A percentile compares a stretch with the other conserved stretches of the same genome.
Evolutionary conservation across 768 basidiomycete genomes (phyloP).

Genomic region (Pleurotus cornucopiae): DNA sequence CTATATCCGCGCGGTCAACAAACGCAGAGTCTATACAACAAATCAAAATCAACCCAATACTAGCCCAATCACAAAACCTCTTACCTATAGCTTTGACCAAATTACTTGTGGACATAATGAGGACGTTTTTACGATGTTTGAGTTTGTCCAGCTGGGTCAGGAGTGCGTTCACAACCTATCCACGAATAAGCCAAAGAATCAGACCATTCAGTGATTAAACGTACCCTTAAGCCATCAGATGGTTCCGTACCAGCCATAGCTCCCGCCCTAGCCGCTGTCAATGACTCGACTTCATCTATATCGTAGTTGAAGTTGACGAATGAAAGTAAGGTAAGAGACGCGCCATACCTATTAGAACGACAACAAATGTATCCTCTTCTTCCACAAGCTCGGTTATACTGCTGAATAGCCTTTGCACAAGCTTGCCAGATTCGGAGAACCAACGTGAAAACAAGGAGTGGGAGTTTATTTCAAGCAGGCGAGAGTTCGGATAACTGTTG

Average conservation of each 20-base stretch:
- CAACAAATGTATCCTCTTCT: conserved; percentile 86
- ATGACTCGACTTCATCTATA: conserved; percentile 91
- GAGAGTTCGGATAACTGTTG: conserved; percentile 76
- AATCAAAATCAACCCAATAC: not conserved
- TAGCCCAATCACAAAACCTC: conserved; percentile 10
- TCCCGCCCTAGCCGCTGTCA: conserved; percentile 92
- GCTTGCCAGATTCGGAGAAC: conserved; percentile 99
- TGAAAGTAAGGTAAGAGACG: not conserved
- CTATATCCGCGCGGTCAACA: conserved; percentile 94
- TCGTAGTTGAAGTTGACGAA: no score
- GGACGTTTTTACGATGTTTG: conserved; percentile 87
- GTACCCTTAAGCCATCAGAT: conserved; percentile 84
- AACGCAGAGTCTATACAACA: conserved; percentile 77
- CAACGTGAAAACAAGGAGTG: conserved; percentile 98
- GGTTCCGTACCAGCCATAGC: conserved; percentile 96
- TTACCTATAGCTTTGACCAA: conserved; percentile 90
- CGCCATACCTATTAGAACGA: conserved; percentile 82
- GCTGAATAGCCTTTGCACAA: conserved; percentile 89
- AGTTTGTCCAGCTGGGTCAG: conserved; percentile 96
- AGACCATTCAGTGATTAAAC: not conserved
- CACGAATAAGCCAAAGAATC: not conserved
- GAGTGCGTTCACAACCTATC: conserved; percentile 93
- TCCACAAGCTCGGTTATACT: conserved; percentile 89
- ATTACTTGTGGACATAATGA: conserved; percentile 97
- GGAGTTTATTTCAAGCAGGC: conserved; percentile 94